Conservation (phyloP, 2,329 filamentous ascomycete species). For the Colletotrichum navitas region DNA sequence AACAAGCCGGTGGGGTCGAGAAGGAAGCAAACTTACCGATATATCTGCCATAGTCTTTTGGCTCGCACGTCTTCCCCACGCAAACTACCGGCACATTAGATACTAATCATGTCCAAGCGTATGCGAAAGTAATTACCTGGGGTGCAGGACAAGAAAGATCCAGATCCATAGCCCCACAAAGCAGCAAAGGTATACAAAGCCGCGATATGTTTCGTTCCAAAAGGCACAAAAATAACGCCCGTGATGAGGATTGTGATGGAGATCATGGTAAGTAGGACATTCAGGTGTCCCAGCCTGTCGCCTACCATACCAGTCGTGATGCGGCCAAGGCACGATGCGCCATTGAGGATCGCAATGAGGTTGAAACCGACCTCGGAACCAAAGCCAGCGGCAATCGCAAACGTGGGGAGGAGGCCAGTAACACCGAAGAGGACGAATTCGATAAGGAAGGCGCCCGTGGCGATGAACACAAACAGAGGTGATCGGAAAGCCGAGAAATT, state of each 20-base stretch:
- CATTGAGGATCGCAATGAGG: conserved; percentile 59
- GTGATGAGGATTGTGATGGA: conserved; percentile 55
- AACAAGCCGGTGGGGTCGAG: rapidly evolving
- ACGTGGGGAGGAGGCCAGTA: conserved; percentile 61
- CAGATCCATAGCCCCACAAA: conserved; percentile 63
- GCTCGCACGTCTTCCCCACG: conserved; percentile 59
- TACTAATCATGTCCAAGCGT: rapidly evolving
- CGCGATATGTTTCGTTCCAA: conserved; percentile 54
- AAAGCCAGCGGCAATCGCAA: conserved; percentile 54
- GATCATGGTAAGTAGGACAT: conserved; percentile 55
- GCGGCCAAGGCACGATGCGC: conserved; percentile 57
- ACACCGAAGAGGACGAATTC: conserved; percentile 63
- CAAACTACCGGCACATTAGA: conserved; percentile 50
- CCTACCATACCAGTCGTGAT: conserved; percentile 58
- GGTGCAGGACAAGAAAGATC: conserved; percentile 59
- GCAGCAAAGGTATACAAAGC: conserved; percentile 59
- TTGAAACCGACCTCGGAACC: conserved; percentile 56
- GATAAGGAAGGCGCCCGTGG: conserved; percentile 58
- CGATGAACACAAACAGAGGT: conserved; percentile 56
- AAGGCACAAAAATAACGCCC: conserved; percentile 58
- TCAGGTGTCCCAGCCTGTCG: conserved; percentile 60
- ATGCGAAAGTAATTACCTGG: conserved; percentile 44
- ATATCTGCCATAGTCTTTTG: conserved; percentile 61
- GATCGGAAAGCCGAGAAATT: conserved; percentile 57
- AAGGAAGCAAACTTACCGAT: conserved; percentile 45